Percentiles rank a stretch among this genome's conserved stretches.
These are phyloP conservation scores for Nemania diffusa DNA, from an alignment of 2,329 filamentous ascomycete genomes.

Conservation along the genomic window DNA sequence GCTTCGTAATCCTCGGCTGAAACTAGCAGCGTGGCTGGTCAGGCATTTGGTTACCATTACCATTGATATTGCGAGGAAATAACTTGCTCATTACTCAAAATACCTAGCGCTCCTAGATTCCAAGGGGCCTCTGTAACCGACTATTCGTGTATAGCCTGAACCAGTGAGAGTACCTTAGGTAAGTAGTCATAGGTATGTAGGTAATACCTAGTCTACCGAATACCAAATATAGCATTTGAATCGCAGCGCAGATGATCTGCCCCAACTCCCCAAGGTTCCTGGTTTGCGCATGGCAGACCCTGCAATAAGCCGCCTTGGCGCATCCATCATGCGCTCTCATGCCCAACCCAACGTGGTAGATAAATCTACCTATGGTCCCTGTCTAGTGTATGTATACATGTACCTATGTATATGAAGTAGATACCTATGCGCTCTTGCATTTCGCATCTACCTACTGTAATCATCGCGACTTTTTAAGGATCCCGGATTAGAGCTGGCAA, in stretches of 20 bases:
- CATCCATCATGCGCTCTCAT: constrained; percentile 3
- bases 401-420: background rate
- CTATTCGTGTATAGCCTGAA: constrained; percentile 28
- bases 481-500: constrained; percentile 33
- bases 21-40: constrained; percentile 30
- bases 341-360: background rate
- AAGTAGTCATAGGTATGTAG: no score
- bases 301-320: constrained; percentile 34
- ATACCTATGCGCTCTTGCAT: background rate
- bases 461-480: background rate
- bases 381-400: background rate
- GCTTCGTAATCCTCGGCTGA: constrained; percentile 35
- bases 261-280: constrained; percentile 2
- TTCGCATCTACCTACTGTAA: background rate
- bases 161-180: no score
- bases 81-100: constrained; percentile 38
- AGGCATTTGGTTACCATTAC: background rate
- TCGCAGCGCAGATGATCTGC: constrained; percentile 20
- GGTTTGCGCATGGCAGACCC: constrained; percentile 25
- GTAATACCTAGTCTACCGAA: background rate
- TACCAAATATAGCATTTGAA: constrained; percentile 23
- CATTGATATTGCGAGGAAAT: constrained; percentile 15
- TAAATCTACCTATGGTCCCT: background rate
- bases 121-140: background rate
- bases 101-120: background rate